Percentiles rank a stretch among this genome's conserved stretches.
Conservation (phyloP, 768 basidiomycete species). For the Termitomyces sp. region DNA sequence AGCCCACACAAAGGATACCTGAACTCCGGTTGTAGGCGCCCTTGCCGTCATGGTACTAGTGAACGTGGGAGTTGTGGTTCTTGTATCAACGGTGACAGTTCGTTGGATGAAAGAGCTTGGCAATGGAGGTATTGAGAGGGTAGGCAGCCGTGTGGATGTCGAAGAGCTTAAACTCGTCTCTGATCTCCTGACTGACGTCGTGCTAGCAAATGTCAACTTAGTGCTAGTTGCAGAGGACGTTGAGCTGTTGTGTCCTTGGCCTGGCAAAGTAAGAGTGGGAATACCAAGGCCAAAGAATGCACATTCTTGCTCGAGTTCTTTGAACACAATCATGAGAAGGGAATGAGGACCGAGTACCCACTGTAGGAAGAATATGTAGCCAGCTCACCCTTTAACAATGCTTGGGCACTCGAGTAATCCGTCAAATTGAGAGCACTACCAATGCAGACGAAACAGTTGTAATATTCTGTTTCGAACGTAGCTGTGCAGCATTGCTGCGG, state of each 20-base stretch:
- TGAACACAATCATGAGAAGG: too few species aligned
- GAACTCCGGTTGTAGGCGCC: background rate
- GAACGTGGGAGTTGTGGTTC: background rate
- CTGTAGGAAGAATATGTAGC: too few species aligned
- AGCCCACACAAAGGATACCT: background rate
- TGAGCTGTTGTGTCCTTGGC: background rate
- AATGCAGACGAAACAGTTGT: conserved; percentile 40
- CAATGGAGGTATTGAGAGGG: background rate
- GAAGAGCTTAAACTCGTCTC: background rate
- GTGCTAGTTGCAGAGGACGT: background rate
- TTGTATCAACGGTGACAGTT: background rate
- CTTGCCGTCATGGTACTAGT: background rate
- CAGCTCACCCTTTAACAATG: conserved; percentile 9
- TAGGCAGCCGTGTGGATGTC: background rate
- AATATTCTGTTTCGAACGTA: conserved; percentile 35
- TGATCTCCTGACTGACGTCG: background rate
- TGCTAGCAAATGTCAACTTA: background rate
- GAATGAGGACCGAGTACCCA: background rate
- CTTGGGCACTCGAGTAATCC: conserved; percentile 27
- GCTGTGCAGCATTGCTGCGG: conserved; percentile 33
- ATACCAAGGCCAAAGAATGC: background rate
- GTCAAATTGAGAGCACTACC: conserved; percentile 17
- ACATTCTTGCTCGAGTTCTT: background rate
- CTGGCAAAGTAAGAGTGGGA: background rate
- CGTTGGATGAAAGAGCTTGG: background rate